Percentiles rank a stretch among this genome's conserved stretches.
phyloP scores from a whole-genome alignment of 2,329 filamentous ascomycete genomes.

The Aspergillus fumigatus region DNA sequence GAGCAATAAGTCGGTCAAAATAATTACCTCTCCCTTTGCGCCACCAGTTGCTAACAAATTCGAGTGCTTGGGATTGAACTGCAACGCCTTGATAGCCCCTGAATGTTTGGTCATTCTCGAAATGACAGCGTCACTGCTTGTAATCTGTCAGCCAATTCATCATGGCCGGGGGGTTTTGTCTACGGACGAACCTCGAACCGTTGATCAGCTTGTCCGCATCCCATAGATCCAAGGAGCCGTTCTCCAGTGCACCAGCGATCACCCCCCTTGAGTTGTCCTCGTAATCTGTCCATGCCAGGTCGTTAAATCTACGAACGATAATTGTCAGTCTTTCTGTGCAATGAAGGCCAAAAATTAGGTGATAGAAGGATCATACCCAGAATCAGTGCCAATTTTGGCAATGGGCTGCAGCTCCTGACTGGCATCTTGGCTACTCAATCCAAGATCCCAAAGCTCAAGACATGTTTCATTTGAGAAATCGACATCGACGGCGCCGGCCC shows the following conservation, averaged over 20 bases:
- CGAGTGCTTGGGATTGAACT: constrained; percentile 91
- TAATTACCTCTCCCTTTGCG: constrained; percentile 71
- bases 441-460: constrained; percentile 92
- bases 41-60: constrained; percentile 91
- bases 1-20: not conserved
- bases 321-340: constrained; percentile 18
- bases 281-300: constrained; percentile 87
- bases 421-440: constrained; percentile 69
- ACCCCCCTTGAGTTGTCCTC: constrained; percentile 77
- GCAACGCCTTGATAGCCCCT: constrained; percentile 86
- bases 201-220: constrained; percentile 68
- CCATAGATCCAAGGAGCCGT: constrained; percentile 89
- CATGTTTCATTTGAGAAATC: constrained; percentile 98
- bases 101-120: constrained; percentile 85
- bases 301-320: constrained; percentile 69
- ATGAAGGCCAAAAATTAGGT: not conserved
- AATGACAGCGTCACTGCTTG: constrained; percentile 65
- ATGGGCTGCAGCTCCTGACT: constrained; percentile 80
- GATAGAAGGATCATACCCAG: constrained; percentile 58
- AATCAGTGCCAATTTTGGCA: constrained; percentile 79
- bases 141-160: constrained; percentile 15
- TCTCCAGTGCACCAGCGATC: constrained; percentile 92
- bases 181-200: constrained; percentile 44
- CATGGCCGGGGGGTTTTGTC: not conserved
- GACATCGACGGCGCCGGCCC: constrained; percentile 89